Conservation (phyloP, 2,329 filamentous ascomycete species). For the Sporothrix globosa region DNA sequence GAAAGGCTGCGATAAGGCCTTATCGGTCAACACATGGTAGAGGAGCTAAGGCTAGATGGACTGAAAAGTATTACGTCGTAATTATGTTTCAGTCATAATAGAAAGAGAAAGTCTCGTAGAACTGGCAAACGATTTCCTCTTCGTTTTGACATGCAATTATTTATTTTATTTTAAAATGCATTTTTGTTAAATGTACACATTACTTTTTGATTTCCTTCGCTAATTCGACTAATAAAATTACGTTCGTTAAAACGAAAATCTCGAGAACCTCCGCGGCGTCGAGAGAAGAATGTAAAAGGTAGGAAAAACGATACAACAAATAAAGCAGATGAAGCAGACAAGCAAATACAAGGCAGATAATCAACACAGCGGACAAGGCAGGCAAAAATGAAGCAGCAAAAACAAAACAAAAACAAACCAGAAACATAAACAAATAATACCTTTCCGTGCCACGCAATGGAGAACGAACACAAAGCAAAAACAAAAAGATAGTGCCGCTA, state of each 20-base stretch:
- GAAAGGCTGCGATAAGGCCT: constrained; percentile 20
- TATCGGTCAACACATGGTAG: constrained; percentile 16
- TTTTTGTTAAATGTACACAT: not conserved
- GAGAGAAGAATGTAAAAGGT: not conserved
- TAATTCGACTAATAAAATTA: constrained; percentile 16
- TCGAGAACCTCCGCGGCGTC: not conserved
- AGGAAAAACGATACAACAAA: not conserved
- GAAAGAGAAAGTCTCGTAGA: too few relatives aligned
- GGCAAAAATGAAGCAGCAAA: not conserved
- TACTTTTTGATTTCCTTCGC: constrained; percentile 21
- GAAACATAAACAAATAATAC: not conserved
- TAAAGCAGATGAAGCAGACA: not conserved
- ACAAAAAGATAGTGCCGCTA: not conserved
- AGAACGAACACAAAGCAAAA: not conserved
- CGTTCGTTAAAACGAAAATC: not conserved
- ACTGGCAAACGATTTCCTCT: too few relatives aligned
- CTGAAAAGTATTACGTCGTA: not conserved
- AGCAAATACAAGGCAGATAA: not conserved
- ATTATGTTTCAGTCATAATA: too few relatives aligned
- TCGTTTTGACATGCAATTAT: too few relatives aligned
- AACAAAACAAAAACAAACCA: not conserved
- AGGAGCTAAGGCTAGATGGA: not conserved
- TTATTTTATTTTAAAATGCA: too few relatives aligned
- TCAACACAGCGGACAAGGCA: not conserved
- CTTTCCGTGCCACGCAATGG: constrained; percentile 19